These are phyloP conservation scores for Ceriops zippeliana DNA, from an alignment of 345 rosid genomes.

Conservation along the genomic window DNA sequence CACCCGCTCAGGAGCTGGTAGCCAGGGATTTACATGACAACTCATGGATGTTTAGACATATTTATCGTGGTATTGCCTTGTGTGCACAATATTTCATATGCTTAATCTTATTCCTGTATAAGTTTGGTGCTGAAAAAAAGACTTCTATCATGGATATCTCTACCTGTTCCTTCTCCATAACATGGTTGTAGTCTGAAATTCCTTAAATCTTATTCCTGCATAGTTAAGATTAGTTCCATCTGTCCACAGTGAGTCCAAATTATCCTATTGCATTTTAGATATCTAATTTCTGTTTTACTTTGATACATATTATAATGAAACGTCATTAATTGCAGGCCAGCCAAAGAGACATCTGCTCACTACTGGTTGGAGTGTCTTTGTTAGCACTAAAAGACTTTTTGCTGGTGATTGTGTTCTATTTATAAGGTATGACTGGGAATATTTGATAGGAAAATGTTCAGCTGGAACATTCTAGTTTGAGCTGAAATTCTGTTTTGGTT, in stretches of 20 bases:
- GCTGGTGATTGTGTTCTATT: constrained; percentile 95
- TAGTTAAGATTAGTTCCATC: not conserved
- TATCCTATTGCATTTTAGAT: too few species aligned
- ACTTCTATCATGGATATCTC: not conserved
- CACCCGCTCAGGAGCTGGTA: constrained; percentile 55
- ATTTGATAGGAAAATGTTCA: constrained; percentile 4
- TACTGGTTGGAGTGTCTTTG: constrained; percentile 96
- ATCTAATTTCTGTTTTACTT: too few species aligned
- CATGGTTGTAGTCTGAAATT: not conserved
- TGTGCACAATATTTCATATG: not conserved
- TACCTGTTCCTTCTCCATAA: not conserved
- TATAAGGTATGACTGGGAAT: constrained; percentile 51
- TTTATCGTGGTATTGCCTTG: constrained; percentile 48
- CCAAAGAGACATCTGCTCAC: constrained; percentile 90
- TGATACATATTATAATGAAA: constrained; percentile 3
- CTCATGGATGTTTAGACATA: constrained; percentile 57
- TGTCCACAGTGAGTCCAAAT: not conserved
- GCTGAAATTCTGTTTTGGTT: constrained; percentile 18
- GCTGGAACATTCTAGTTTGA: constrained; percentile 11
- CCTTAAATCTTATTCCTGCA: not conserved
- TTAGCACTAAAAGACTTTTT: constrained; percentile 84
- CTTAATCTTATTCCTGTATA: not conserved
- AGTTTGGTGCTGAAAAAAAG: not conserved
- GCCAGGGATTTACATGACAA: constrained; percentile 55
- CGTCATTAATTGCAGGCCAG: constrained; percentile 52